Percentiles rank a stretch among this genome's conserved stretches.
Conservation (phyloP, 208 protist species). For the Acanthamoeba castellanii region DNA sequence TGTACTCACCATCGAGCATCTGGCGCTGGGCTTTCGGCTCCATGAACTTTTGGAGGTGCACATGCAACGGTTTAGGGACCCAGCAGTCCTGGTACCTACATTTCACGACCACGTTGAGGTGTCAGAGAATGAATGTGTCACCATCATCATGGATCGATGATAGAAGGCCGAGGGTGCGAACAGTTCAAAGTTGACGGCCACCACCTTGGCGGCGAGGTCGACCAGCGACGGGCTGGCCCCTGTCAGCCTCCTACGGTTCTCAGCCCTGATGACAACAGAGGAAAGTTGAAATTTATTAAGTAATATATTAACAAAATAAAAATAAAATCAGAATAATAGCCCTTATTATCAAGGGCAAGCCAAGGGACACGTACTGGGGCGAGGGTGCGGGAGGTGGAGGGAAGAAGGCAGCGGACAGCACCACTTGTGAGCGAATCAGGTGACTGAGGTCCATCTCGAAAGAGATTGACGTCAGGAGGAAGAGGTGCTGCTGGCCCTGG, state of each 20-base stretch:
- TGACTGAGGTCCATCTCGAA: not conserved
- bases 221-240: not conserved
- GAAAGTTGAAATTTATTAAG: not conserved
- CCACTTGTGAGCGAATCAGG: not conserved
- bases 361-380: not conserved
- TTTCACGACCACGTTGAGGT: not conserved
- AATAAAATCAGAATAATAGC: not conserved
- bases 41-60: conserved; percentile 42
- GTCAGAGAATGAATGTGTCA: not conserved
- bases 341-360: not conserved
- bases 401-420: not conserved
- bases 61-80: not conserved
- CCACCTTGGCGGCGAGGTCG: not conserved
- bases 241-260: not conserved
- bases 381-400: not conserved
- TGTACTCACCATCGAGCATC: not conserved
- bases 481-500: no score
- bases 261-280: not conserved
- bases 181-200: not conserved
- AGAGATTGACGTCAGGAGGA: no score
- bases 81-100: conserved; percentile 6
- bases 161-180: not conserved
- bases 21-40: not conserved
- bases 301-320: no score
- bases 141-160: not conserved